Conservation (phyloP, 2,329 filamentous ascomycete species). For the Calonectria pteridis region DNA sequence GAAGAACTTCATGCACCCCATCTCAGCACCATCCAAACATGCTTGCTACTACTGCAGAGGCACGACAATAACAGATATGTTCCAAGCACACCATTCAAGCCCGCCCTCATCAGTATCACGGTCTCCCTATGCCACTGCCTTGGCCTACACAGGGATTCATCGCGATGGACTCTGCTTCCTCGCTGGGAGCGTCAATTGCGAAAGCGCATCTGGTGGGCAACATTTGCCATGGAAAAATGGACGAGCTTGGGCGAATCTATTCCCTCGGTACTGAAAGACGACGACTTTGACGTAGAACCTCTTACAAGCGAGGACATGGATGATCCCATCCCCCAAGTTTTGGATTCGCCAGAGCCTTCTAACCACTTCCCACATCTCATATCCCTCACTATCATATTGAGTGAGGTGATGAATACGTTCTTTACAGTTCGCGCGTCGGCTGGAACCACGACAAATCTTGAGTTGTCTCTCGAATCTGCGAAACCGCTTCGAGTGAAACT, state of each 20-base stretch:
- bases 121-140: neutral
- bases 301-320: neutral
- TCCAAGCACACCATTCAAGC: neutral
- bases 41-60: neutral
- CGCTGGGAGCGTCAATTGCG: neutral
- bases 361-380: neutral
- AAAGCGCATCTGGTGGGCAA: neutral
- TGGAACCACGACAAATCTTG: neutral
- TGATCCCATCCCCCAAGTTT: neutral
- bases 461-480: neutral
- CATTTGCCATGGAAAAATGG: neutral
- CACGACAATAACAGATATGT: slow-evolving; percentile 6
- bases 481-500: neutral
- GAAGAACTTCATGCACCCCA: neutral
- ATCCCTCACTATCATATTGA: neutral
- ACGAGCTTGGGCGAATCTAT: neutral
- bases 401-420: neutral
- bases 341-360: neutral
- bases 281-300: neutral
- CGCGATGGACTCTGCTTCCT: neutral
- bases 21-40: neutral
- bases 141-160: neutral
- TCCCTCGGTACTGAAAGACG: neutral
- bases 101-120: neutral
- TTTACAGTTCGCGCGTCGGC: neutral